Evolutionary conservation across 1,284 basidiomycete species (phyloP).

Genomic region (Schizophyllum amplum): DNA sequence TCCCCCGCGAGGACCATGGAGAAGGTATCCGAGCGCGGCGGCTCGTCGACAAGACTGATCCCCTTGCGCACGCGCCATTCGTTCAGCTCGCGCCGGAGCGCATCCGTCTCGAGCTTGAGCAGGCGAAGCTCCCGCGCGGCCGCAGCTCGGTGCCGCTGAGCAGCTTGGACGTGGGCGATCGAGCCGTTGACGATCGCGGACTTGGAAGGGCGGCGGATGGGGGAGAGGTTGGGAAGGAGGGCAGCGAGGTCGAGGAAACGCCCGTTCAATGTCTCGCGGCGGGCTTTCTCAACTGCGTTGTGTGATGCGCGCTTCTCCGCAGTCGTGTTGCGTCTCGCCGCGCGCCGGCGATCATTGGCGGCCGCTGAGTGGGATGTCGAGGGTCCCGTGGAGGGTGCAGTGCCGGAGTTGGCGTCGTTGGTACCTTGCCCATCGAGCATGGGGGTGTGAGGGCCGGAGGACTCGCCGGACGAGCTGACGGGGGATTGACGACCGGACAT

Average conservation of each 20-base stretch:
- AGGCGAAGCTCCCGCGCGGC: slow-evolving; percentile 72
- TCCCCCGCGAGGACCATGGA: slow-evolving; percentile 60
- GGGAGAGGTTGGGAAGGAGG: slow-evolving; percentile 81
- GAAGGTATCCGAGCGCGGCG: slow-evolving; percentile 60
- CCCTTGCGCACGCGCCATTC: slow-evolving; percentile 77
- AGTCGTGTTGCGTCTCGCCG: slow-evolving; percentile 79
- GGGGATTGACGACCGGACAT: slow-evolving; percentile 31
- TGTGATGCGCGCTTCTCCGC: slow-evolving; percentile 91
- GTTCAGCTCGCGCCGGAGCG: slow-evolving; percentile 77
- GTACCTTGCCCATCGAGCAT: not conserved
- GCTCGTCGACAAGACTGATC: slow-evolving; percentile 62
- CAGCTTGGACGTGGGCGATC: slow-evolving; percentile 77
- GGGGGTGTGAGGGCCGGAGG: slow-evolving; percentile 16
- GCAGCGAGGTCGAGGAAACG: slow-evolving; percentile 76
- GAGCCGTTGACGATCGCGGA: slow-evolving; percentile 90
- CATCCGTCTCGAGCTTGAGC: slow-evolving; percentile 71
- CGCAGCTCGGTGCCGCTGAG: slow-evolving; percentile 70
- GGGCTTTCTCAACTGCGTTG: slow-evolving; percentile 89
- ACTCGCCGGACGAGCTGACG: slow-evolving; percentile 5
- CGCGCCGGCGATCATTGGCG: slow-evolving; percentile 58
- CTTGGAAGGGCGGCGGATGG: slow-evolving; percentile 88
- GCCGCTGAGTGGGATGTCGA: slow-evolving; percentile 18
- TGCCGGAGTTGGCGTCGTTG: slow-evolving; percentile 18
- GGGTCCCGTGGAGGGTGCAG: slow-evolving; percentile 20
- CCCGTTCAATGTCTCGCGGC: slow-evolving; percentile 85